phyloP scores from a whole-genome alignment of 106 monocot species.

The Phalaenopsis aphrodite region DNA sequence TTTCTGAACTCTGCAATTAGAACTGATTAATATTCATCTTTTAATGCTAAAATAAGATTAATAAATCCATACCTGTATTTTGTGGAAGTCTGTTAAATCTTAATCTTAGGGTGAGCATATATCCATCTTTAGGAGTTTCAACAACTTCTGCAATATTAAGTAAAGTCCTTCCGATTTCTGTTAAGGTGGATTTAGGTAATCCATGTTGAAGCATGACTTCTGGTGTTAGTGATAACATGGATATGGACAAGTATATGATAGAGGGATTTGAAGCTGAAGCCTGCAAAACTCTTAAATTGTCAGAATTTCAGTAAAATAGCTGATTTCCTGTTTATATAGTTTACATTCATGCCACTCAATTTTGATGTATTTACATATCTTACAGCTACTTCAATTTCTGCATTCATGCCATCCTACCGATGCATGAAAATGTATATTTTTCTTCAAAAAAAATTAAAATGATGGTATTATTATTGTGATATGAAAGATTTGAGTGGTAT shows the following conservation, averaged over 20 bases:
- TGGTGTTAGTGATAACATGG: slow-evolving; percentile 29
- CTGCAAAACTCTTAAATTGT: slow-evolving; percentile 18
- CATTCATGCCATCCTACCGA: not conserved
- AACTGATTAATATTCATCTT: not conserved
- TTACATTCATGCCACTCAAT: too few relatives aligned
- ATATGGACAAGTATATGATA: slow-evolving; percentile 51
- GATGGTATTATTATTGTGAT: too few relatives aligned
- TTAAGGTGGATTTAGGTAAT: slow-evolving; percentile 29
- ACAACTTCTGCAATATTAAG: slow-evolving; percentile 40
- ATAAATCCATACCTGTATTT: slow-evolving; percentile 33
- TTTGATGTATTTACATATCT: too few relatives aligned
- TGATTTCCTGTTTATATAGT: too few relatives aligned
- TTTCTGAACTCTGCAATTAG: not conserved
- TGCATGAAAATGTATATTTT: not conserved
- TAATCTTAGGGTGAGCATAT: slow-evolving; percentile 50
- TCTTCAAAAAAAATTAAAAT: too few relatives aligned
- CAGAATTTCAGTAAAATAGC: too few relatives aligned
- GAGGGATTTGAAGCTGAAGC: slow-evolving; percentile 33
- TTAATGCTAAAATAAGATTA: too few relatives aligned
- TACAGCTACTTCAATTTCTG: too few relatives aligned
- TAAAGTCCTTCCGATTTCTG: slow-evolving; percentile 34
- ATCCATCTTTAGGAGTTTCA: slow-evolving; percentile 57
- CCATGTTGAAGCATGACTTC: slow-evolving; percentile 19
- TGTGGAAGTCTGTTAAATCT: slow-evolving; percentile 35
- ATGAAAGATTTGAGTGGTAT: too few relatives aligned